Percentiles rank a stretch among this genome's conserved stretches.
Conservation (phyloP, 176 grass and related monocot species). For the Eragrostis curvula region DNA sequence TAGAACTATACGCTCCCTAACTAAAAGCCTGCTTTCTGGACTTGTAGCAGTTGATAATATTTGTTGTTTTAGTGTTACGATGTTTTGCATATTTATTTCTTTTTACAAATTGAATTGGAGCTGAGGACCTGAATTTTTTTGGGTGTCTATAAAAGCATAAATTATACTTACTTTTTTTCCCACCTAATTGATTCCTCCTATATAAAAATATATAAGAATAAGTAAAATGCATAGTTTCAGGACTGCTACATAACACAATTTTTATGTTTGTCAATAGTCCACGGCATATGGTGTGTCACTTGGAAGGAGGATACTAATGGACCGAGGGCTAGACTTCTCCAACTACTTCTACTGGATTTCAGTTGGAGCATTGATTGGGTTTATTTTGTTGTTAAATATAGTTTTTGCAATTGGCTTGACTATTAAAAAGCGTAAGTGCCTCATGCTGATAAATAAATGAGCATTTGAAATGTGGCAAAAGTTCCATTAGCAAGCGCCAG, state of each 20-base stretch:
- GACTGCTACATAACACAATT: not conserved
- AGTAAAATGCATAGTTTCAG: not conserved
- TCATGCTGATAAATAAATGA: not conserved
- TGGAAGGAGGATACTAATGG: conserved; percentile 60
- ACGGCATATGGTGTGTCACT: conserved; percentile 50
- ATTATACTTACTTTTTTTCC: too few species aligned
- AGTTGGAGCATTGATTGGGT: conserved; percentile 72
- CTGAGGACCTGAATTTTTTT: not conserved
- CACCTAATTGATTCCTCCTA: too few species aligned
- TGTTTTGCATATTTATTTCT: not conserved
- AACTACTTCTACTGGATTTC: conserved; percentile 80
- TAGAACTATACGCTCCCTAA: not conserved
- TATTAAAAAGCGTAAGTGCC: conserved; percentile 60
- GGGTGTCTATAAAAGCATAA: too few species aligned
- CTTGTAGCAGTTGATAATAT: not conserved
- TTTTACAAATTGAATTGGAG: too few species aligned
- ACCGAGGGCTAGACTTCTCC: conserved; percentile 65
- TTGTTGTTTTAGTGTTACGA: not conserved
- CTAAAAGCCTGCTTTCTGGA: not conserved
- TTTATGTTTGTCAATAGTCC: conserved; percentile 33
- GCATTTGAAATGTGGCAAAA: not conserved
- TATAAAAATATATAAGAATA: not conserved
- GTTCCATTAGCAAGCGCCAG: not conserved
- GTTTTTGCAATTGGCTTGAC: conserved; percentile 69
- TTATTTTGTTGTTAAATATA: conserved; percentile 65